Conservation (phyloP, 2,329 filamentous ascomycete genomes). For the Aspergillus jensenii region DNA sequence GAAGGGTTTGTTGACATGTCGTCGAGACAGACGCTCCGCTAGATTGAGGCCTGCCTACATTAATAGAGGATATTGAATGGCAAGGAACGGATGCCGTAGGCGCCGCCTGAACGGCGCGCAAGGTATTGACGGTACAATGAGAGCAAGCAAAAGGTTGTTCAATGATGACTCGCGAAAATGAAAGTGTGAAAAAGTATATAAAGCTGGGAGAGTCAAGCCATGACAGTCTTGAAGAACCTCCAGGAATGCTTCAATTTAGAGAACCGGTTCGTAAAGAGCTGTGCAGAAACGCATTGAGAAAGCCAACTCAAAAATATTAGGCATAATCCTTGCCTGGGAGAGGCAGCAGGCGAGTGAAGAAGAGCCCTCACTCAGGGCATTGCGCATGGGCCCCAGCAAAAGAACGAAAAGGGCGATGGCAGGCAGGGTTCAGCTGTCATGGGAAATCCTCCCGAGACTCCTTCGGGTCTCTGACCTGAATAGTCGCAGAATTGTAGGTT, state of each 20-base stretch:
- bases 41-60: not conserved
- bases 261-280: no score
- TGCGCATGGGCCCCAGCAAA: not conserved
- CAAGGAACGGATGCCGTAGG: no score
- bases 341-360: not conserved
- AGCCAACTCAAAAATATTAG: not conserved
- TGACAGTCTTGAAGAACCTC: no score
- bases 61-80: no score
- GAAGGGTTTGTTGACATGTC: constrained; percentile 28
- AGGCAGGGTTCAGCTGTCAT: not conserved
- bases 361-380: not conserved
- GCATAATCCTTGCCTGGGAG: not conserved
- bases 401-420: not conserved
- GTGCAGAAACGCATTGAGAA: not conserved
- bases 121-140: no score
- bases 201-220: no score
- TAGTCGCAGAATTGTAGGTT: constrained; percentile 10
- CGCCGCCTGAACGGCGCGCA: no score
- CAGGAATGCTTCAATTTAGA: no score
- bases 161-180: no score
- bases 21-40: constrained; percentile 3
- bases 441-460: not conserved
- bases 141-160: no score
- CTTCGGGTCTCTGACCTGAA: not conserved
- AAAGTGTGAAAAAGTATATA: no score